These are phyloP conservation scores for Baudoinia panamericana DNA, from an alignment of 495 filamentous ascomycete species.

Conservation along the genomic window DNA sequence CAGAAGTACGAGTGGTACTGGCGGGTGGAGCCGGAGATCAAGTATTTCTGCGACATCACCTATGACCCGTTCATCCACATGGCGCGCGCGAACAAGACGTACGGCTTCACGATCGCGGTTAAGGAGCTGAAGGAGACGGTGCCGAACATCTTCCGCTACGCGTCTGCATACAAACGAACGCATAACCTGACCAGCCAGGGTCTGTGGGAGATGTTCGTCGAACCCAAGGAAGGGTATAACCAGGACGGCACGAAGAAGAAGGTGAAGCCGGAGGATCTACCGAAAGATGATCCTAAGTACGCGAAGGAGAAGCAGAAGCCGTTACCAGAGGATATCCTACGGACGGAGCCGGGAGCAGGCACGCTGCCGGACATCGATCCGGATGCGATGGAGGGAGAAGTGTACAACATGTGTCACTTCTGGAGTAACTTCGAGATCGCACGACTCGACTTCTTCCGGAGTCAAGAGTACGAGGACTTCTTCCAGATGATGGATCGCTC, in stretches of 20 bases:
- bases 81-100: constrained; percentile 87
- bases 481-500: constrained; percentile 99
- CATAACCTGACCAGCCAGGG: constrained; percentile 86
- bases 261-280: constrained; percentile 29
- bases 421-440: constrained; percentile 99
- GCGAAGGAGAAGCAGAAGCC: constrained; percentile 39
- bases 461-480: constrained; percentile 93
- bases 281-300: constrained; percentile 49
- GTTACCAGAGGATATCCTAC: constrained; percentile 72
- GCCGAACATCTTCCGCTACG: constrained; percentile 97
- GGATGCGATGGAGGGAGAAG: constrained; percentile 93
- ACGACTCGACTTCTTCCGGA: constrained; percentile 84
- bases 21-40: constrained; percentile 98
- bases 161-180: constrained; percentile 93
- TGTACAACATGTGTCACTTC: constrained; percentile 99
- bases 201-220: constrained; percentile 97
- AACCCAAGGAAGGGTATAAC: constrained; percentile 37
- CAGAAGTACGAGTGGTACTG: constrained; percentile 99
- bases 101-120: constrained; percentile 97
- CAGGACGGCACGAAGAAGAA: constrained; percentile 13
- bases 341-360: constrained; percentile 58
- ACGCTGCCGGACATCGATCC: constrained; percentile 68
- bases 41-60: constrained; percentile 99
- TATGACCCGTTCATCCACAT: constrained; percentile 97
- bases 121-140: constrained; percentile 98